Evolutionary conservation across 78 protist genomes (phyloP).

Genomic region (Isochrysis galbana): DNA sequence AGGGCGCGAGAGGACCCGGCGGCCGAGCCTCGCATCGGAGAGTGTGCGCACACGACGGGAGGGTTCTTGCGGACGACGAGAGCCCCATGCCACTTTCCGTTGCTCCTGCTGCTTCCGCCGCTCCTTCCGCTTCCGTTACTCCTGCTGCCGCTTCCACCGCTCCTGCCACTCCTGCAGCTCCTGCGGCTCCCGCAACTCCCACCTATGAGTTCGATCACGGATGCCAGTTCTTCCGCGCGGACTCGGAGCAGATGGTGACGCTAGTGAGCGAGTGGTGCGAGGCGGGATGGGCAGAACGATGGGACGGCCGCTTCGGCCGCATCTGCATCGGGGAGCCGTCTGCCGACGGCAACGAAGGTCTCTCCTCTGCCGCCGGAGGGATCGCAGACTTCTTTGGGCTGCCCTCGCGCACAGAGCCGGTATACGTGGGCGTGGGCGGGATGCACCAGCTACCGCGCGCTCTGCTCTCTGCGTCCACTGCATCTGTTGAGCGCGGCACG

Average conservation of each 20-base stretch:
- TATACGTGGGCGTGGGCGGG: neutral
- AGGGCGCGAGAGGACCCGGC: neutral
- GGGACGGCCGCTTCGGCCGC: neutral
- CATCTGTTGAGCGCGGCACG: neutral
- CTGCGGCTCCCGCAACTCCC: neutral
- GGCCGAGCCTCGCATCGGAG: neutral
- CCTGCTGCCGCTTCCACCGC: no score
- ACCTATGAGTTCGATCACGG: neutral
- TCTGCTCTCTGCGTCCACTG: neutral
- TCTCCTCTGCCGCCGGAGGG: neutral
- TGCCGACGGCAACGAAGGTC: neutral
- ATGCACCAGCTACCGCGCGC: neutral
- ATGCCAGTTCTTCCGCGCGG: constrained; percentile 3
- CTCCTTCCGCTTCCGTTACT: no score
- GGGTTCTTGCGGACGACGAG: neutral
- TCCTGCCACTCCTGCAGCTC: no score
- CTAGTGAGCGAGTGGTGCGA: neutral
- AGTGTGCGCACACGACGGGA: neutral
- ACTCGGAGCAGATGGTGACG: neutral
- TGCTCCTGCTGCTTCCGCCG: neutral
- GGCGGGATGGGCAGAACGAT: neutral
- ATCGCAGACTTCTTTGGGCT: constrained; percentile 3
- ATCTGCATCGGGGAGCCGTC: neutral
- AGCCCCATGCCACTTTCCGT: neutral
- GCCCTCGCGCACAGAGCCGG: neutral